phyloP scores from a whole-genome alignment of 495 filamentous ascomycete species.

The Penicillium lividum region DNA sequence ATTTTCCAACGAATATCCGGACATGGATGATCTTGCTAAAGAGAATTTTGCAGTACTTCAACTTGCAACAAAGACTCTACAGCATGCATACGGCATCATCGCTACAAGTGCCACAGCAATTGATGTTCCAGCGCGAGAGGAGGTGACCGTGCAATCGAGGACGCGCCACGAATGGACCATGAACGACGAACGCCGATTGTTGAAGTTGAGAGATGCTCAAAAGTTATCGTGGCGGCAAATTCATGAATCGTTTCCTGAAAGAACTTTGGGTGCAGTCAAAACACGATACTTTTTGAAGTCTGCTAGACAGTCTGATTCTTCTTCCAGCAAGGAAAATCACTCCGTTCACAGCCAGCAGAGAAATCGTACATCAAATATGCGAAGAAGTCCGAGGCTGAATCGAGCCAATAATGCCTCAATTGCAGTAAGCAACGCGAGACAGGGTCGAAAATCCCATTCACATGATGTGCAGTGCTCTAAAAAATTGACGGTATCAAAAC shows the following conservation, averaged over 20 bases:
- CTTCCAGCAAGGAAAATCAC: not conserved
- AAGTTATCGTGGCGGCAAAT: not conserved
- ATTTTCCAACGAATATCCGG: not conserved
- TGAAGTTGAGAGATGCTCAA: not conserved
- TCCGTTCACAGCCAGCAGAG: not conserved
- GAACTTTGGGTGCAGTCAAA: not conserved
- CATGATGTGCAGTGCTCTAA: too few relatives aligned
- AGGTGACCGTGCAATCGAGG: not conserved
- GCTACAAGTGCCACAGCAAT: not conserved
- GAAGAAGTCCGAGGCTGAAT: not conserved
- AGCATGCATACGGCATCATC: conserved; percentile 7
- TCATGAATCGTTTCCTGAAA: not conserved
- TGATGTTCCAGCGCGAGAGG: not conserved
- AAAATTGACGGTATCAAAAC: too few relatives aligned
- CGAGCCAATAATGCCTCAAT: too few relatives aligned
- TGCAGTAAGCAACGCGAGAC: too few relatives aligned
- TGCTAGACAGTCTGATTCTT: not conserved
- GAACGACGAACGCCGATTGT: not conserved
- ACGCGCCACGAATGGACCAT: not conserved
- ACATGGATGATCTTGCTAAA: not conserved
- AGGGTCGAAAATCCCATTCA: too few relatives aligned
- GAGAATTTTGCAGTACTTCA: not conserved
- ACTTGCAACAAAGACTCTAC: not conserved
- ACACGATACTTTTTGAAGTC: not conserved
- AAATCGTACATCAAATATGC: not conserved